A percentile compares a stretch with the other conserved stretches of the same genome.
Evolutionary conservation across 352 stramenopile genomes (phyloP).

Genomic region (Pythium utonaiense): DNA sequence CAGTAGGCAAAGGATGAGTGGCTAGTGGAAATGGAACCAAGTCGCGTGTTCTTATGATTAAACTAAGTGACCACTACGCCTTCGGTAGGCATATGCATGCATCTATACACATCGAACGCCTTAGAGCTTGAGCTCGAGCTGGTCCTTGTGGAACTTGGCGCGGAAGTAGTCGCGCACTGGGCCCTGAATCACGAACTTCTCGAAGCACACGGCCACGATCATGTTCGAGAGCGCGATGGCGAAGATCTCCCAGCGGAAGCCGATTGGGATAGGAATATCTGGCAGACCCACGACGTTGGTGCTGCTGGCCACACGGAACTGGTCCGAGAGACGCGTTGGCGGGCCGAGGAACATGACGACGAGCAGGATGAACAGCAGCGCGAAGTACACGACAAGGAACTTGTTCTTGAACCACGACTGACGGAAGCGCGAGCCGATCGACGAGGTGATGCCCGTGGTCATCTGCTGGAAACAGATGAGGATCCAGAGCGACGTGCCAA

Average conservation of each 20-base stretch:
- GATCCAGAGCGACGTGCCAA: slow-evolving; percentile 57
- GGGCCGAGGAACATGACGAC: slow-evolving; percentile 52
- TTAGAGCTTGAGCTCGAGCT: slow-evolving; percentile 63
- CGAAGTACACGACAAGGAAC: slow-evolving; percentile 63
- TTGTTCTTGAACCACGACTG: slow-evolving; percentile 58
- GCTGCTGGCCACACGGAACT: slow-evolving; percentile 71
- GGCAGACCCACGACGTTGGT: slow-evolving; percentile 68
- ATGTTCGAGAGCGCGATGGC: slow-evolving; percentile 58
- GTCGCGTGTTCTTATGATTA: neutral
- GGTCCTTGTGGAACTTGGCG: slow-evolving; percentile 60
- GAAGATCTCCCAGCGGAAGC: slow-evolving; percentile 65
- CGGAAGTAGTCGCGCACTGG: slow-evolving; percentile 65
- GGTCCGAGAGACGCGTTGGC: slow-evolving; percentile 53
- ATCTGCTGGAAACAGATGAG: slow-evolving; percentile 70
- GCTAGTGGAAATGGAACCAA: neutral
- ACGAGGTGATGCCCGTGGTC: slow-evolving; percentile 52
- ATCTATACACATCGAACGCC: neutral
- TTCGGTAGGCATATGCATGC: neutral
- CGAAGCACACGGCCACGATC: slow-evolving; percentile 45
- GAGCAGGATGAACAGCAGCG: slow-evolving; percentile 49
- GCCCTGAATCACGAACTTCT: slow-evolving; percentile 63
- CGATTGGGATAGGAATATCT: slow-evolving; percentile 57
- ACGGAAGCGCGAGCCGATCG: slow-evolving; percentile 65
- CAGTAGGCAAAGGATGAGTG: too few species aligned
- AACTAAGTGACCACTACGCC: neutral